Conservation (phyloP, 805 yeast species). For the Wickerhamomyces queroliae region DNA sequence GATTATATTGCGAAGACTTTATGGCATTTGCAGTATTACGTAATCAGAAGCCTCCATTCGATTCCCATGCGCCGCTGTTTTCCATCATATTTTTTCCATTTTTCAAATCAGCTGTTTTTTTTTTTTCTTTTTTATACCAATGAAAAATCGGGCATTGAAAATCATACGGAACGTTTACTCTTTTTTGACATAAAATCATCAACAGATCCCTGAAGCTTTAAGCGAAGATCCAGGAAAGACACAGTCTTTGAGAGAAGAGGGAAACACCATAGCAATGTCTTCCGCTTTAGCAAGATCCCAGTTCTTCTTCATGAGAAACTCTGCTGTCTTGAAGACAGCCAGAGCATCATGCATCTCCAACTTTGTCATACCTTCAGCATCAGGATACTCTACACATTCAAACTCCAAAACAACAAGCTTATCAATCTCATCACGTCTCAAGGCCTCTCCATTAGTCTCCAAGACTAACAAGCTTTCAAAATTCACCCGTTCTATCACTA, state of each 20-base stretch:
- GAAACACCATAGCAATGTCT: conserved; percentile 7
- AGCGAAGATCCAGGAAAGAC: background rate
- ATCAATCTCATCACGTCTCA: background rate
- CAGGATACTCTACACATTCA: background rate
- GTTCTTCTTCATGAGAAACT: conserved; percentile 54
- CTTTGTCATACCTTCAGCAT: conserved; percentile 11
- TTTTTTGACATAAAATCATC: background rate
- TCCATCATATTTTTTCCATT: no score
- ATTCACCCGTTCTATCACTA: background rate
- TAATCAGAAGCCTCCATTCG: no score
- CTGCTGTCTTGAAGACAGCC: conserved; percentile 34
- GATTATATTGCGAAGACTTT: no score
- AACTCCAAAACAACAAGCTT: background rate
- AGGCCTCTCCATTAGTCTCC: background rate
- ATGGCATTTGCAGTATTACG: no score
- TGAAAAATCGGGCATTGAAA: background rate
- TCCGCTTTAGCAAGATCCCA: conserved; percentile 39
- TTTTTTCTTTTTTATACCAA: no score
- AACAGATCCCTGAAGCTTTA: background rate
- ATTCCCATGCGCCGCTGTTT: no score
- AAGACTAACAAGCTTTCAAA: background rate
- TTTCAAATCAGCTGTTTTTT: no score
- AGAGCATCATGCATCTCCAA: conserved; percentile 15
- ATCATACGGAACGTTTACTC: no score
- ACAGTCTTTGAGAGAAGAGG: no score